Evolutionary conservation across 176 grass and related monocot genomes (phyloP).

Genomic region (barley (Hordeum vulgare)): DNA sequence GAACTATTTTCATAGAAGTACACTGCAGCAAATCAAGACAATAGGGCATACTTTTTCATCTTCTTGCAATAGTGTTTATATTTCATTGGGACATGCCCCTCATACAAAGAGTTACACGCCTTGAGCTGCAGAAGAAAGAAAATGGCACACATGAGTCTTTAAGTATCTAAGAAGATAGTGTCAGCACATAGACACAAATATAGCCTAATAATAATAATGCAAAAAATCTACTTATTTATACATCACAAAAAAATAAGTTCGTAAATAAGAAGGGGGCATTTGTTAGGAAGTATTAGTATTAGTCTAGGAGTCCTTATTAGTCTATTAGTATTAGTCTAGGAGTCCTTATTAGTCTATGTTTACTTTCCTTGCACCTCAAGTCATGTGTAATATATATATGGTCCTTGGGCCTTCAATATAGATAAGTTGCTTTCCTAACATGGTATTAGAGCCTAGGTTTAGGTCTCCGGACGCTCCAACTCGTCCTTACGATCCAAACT

Average conservation of each 20-base stretch:
- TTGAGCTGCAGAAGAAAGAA: slow-evolving; percentile 74
- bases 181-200: background rate
- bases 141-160: slow-evolving; percentile 12
- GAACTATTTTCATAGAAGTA: slow-evolving; percentile 7
- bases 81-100: slow-evolving; percentile 97
- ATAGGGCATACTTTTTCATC: slow-evolving; percentile 85
- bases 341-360: no score
- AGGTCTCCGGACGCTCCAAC: no score
- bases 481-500: no score
- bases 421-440: no score
- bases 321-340: no score
- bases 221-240: background rate
- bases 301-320: no score
- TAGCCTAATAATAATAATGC: background rate
- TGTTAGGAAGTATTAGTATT: no score
- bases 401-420: no score
- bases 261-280: background rate
- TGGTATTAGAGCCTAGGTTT: no score
- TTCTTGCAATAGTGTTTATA: slow-evolving; percentile 95
- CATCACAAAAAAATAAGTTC: background rate
- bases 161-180: background rate
- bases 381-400: no score
- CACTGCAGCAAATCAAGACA: background rate
- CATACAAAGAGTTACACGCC: slow-evolving; percentile 61
- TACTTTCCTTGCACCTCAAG: no score